A percentile compares a stretch with the other conserved stretches of the same genome.
phyloP scores from a whole-genome alignment of 768 basidiomycete genomes.

The Hypholoma sublateritium region DNA sequence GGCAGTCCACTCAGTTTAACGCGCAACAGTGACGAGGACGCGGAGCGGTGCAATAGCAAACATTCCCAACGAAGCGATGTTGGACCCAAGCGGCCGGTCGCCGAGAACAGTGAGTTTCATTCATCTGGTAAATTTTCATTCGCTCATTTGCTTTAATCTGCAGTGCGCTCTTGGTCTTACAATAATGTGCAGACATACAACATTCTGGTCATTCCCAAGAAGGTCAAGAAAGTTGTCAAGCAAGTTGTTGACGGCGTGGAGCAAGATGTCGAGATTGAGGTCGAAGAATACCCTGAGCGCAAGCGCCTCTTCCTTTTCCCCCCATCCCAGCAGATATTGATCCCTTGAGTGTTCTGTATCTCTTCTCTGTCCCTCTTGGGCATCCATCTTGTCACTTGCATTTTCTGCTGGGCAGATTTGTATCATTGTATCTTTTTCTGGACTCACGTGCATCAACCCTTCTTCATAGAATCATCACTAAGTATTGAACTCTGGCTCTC shows the following conservation, averaged over 20 bases:
- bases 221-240: constrained; percentile 55
- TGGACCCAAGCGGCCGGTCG: constrained; percentile 31
- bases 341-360: neutral
- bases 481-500: neutral
- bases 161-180: constrained; percentile 69
- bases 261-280: constrained; percentile 54
- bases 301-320: constrained; percentile 76
- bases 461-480: neutral
- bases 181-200: constrained; percentile 72
- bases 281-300: constrained; percentile 40
- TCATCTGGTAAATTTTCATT: neutral
- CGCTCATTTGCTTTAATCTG: constrained; percentile 6
- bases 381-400: neutral
- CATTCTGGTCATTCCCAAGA: constrained; percentile 56
- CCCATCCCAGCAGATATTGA: constrained; percentile 19
- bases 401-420: neutral
- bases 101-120: constrained; percentile 50
- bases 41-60: constrained; percentile 14
- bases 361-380: neutral
- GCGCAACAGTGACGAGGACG: constrained; percentile 29
- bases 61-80: constrained; percentile 23
- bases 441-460: neutral
- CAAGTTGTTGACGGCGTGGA: constrained; percentile 50
- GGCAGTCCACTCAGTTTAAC: constrained; percentile 1
- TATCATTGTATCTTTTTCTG: neutral